Conservation (phyloP, 2,329 filamentous ascomycete genomes). For the Myriosclerotinia duriaeana region DNA sequence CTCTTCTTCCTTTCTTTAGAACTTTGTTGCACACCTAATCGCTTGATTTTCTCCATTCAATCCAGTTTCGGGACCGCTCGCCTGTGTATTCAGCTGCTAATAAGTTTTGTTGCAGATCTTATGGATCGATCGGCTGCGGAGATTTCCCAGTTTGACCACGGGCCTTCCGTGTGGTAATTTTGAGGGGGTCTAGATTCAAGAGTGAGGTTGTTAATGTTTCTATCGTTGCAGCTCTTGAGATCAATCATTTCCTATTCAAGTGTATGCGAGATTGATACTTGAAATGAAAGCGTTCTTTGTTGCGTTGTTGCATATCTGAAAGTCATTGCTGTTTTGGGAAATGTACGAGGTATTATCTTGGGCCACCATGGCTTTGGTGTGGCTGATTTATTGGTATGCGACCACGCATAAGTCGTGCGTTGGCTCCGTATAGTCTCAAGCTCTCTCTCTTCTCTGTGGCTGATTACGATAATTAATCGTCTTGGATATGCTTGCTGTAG, state of each 20-base stretch:
- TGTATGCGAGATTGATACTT: background rate
- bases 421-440: background rate
- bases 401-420: background rate
- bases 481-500: background rate
- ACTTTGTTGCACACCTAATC: slow-evolving; percentile 14
- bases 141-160: slow-evolving; percentile 13
- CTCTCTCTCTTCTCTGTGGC: background rate
- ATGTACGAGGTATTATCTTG: background rate
- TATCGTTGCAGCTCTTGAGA: slow-evolving; percentile 19
- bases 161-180: slow-evolving; percentile 6
- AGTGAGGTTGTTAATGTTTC: background rate
- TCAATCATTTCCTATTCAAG: slow-evolving; percentile 22
- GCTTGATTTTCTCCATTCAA: slow-evolving; percentile 16
- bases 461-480: background rate
- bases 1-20: background rate
- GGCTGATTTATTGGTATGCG: background rate
- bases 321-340: slow-evolving; percentile 21
- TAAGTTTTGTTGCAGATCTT: slow-evolving; percentile 12
- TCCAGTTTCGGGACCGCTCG: slow-evolving; percentile 7
- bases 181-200: background rate
- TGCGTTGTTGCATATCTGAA: slow-evolving; percentile 21
- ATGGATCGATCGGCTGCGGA: slow-evolving; percentile 13
- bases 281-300: background rate
- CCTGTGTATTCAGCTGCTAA: slow-evolving; percentile 1
- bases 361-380: background rate